These are phyloP conservation scores for Verticillium klebahnii DNA, from an alignment of 2,329 filamentous ascomycete genomes.

Conservation along the genomic window DNA sequence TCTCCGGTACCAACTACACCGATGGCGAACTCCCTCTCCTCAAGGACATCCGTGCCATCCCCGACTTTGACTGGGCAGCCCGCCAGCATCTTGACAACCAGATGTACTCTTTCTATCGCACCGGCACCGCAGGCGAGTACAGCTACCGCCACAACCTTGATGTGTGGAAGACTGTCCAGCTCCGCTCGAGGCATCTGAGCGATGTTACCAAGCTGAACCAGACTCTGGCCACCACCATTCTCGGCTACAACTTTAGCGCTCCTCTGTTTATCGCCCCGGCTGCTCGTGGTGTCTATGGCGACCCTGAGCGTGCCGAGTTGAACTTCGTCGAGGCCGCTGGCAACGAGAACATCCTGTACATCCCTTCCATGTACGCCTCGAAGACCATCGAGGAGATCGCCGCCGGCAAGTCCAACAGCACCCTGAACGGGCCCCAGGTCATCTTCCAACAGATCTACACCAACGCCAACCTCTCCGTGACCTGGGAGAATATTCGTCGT, in stretches of 20 bases:
- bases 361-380: conserved; percentile 18
- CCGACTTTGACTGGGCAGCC: conserved; percentile 46
- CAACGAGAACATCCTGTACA: conserved; percentile 40
- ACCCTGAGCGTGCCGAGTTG: conserved; percentile 37
- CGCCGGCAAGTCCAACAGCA: conserved; percentile 18
- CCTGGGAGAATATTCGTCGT: conserved; percentile 25
- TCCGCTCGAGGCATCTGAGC: conserved; percentile 35
- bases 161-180: conserved; percentile 38
- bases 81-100: conserved; percentile 34
- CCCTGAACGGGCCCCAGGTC: conserved; percentile 20
- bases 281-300: conserved; percentile 35
- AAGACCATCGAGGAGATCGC: conserved; percentile 29
- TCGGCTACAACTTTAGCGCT: conserved; percentile 41
- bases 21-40: conserved; percentile 30
- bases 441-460: conserved; percentile 31
- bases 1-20: conserved; percentile 19
- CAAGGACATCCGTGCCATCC: conserved; percentile 35
- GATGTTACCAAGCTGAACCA: conserved; percentile 31
- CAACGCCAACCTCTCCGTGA: conserved; percentile 25
- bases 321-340: conserved; percentile 42
- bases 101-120: conserved; percentile 44
- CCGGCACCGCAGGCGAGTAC: conserved; percentile 43
- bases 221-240: conserved; percentile 32
- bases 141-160: conserved; percentile 47
- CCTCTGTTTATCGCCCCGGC: conserved; percentile 47